Conservation (phyloP, 2,329 filamentous ascomycete species). For the Fusarium acutatum region DNA sequence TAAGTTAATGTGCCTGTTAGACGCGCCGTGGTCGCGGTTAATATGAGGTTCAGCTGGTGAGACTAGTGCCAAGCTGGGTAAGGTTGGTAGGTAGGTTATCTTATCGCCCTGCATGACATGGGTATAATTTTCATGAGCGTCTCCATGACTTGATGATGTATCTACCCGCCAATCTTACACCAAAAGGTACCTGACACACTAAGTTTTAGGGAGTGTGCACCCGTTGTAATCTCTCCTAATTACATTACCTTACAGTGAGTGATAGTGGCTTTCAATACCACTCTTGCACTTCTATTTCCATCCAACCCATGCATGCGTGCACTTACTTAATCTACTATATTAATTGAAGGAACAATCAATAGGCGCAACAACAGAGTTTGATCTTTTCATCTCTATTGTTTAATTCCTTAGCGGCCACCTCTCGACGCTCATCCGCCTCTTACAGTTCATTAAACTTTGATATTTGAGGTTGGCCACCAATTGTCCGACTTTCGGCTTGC, state of each 20-base stretch:
- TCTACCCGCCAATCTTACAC: constrained; percentile 11
- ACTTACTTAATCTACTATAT: constrained; percentile 1
- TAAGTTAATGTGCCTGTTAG: neutral
- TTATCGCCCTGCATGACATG: constrained; percentile 32
- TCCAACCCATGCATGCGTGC: constrained; percentile 10
- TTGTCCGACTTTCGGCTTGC: constrained; percentile 30
- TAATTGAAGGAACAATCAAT: neutral
- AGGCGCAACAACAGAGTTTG: neutral
- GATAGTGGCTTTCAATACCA: constrained; percentile 20
- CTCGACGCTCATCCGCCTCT: neutral
- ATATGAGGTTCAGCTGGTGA: neutral
- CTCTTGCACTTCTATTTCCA: constrained; percentile 26
- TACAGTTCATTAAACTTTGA: neutral
- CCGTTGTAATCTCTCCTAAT: constrained; percentile 28
- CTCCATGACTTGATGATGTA: constrained; percentile 8
- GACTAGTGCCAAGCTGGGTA: neutral
- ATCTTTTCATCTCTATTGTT: neutral
- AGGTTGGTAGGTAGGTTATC: constrained; percentile 6
- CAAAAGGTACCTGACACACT: constrained; percentile 11
- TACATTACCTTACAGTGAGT: constrained; percentile 2
- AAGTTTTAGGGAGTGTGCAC: neutral
- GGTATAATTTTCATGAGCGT: constrained; percentile 13
- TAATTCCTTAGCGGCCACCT: neutral
- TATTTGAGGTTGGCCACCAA: neutral
- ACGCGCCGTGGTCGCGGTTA: neutral